These are phyloP conservation scores for Spathaspora girioi DNA, from an alignment of 805 yeast genomes.

Conservation along the genomic window DNA sequence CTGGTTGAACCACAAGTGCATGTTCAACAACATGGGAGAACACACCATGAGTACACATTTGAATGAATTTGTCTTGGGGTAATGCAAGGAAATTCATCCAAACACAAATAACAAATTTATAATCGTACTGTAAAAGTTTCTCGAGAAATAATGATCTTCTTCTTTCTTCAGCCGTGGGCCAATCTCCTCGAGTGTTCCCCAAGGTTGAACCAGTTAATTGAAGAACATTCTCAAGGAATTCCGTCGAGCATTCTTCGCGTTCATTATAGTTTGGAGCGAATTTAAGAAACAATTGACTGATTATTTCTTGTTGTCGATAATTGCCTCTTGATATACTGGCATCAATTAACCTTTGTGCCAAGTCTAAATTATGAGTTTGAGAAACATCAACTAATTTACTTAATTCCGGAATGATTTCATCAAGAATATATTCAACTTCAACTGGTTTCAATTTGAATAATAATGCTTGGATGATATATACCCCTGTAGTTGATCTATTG, in stretches of 20 bases:
- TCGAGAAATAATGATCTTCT: constrained; percentile 74
- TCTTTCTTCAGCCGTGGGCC: constrained; percentile 91
- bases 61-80: constrained; percentile 57
- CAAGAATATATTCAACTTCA: constrained; percentile 61
- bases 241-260: constrained; percentile 23
- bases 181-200: constrained; percentile 79
- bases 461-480: constrained; percentile 71
- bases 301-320: constrained; percentile 58
- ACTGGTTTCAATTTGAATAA: constrained; percentile 59
- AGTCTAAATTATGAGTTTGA: constrained; percentile 64
- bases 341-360: constrained; percentile 63
- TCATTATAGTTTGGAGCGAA: constrained; percentile 39
- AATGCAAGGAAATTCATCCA: constrained; percentile 59
- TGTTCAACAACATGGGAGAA: constrained; percentile 85
- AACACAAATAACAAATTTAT: constrained; percentile 51
- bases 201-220: constrained; percentile 66
- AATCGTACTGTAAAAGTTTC: constrained; percentile 66
- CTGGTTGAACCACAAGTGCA: constrained; percentile 42
- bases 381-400: constrained; percentile 46
- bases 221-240: constrained; percentile 65
- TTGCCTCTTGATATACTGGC: constrained; percentile 57
- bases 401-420: constrained; percentile 63
- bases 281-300: constrained; percentile 40
- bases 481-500: constrained; percentile 80
- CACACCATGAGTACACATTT: constrained; percentile 85